Percentiles rank a stretch among this genome's conserved stretches.
These are phyloP conservation scores for Periconia sp. DNA, from an alignment of 2,329 filamentous ascomycete genomes.

Conservation along the genomic window DNA sequence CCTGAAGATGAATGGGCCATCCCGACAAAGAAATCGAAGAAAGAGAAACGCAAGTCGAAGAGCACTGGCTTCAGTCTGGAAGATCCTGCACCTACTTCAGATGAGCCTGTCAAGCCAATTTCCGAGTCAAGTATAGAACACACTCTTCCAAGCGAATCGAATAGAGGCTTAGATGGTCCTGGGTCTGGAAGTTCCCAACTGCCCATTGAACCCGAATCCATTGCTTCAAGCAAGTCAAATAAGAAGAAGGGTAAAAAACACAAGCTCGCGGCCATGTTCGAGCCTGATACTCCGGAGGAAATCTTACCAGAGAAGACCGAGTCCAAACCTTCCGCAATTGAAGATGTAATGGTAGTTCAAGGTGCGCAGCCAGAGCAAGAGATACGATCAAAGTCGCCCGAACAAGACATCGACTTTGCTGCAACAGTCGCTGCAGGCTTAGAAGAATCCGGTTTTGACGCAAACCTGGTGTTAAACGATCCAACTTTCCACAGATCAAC, in stretches of 20 bases:
- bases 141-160: background rate
- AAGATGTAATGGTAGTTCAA: background rate
- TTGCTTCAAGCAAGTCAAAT: constrained; percentile 21
- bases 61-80: background rate
- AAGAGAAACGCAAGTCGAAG: constrained; percentile 23
- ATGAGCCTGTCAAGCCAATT: background rate
- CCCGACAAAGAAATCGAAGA: constrained; percentile 16
- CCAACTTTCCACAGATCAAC: constrained; percentile 36
- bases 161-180: background rate
- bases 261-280: constrained; percentile 36
- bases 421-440: constrained; percentile 51
- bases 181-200: constrained; percentile 1
- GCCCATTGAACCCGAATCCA: constrained; percentile 12
- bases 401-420: constrained; percentile 49
- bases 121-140: constrained; percentile 1
- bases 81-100: constrained; percentile 1
- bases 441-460: constrained; percentile 50
- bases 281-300: constrained; percentile 23
- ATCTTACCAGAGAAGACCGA: constrained; percentile 16
- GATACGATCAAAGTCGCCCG: constrained; percentile 20
- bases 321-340: background rate
- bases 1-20: constrained; percentile 9
- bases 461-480: constrained; percentile 48
- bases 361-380: constrained; percentile 10
- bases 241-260: constrained; percentile 45